These are phyloP conservation scores for Diaporthe citriasiana DNA, from an alignment of 2,329 filamentous ascomycete genomes.

Conservation along the genomic window DNA sequence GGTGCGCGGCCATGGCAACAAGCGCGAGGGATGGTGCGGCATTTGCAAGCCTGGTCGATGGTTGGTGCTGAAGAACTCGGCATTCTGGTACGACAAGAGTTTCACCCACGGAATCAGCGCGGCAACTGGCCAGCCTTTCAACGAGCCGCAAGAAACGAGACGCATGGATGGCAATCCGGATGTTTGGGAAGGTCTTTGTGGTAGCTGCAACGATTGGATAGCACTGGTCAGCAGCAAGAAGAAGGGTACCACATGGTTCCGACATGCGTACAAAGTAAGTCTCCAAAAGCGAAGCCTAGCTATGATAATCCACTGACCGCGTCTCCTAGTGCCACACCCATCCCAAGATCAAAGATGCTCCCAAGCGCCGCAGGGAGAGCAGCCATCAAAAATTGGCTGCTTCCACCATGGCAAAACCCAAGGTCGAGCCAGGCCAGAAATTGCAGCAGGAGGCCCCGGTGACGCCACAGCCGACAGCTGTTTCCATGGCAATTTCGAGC, in stretches of 20 bases:
- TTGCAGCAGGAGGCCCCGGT: slow-evolving; percentile 47
- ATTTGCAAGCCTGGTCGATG: slow-evolving; percentile 89
- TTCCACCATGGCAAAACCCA: slow-evolving; percentile 62
- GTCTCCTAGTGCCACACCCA: slow-evolving; percentile 75
- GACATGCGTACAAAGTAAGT: slow-evolving; percentile 87
- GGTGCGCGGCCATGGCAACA: slow-evolving; percentile 88
- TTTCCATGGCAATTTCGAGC: slow-evolving; percentile 50
- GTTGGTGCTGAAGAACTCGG: slow-evolving; percentile 90
- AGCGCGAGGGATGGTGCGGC: slow-evolving; percentile 90
- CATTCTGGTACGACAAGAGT: slow-evolving; percentile 94
- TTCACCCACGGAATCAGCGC: slow-evolving; percentile 91
- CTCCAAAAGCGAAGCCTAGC: slow-evolving; percentile 9
- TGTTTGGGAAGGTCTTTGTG: slow-evolving; percentile 85
- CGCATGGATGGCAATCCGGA: slow-evolving; percentile 85
- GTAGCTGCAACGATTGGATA: slow-evolving; percentile 85
- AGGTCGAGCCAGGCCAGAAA: slow-evolving; percentile 58
- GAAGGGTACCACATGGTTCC: slow-evolving; percentile 93
- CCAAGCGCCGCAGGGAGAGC: slow-evolving; percentile 76
- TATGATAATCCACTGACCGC: slow-evolving; percentile 38
- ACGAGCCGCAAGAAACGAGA: slow-evolving; percentile 80
- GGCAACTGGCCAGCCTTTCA: slow-evolving; percentile 83
- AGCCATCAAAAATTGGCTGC: slow-evolving; percentile 63
- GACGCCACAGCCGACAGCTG: slow-evolving; percentile 62
- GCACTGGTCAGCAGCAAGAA: slow-evolving; percentile 88
- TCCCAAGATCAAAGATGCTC: slow-evolving; percentile 78